These are phyloP conservation scores for Tetrapisispora fleetii DNA, from an alignment of 805 yeast genomes.

Conservation along the genomic window DNA sequence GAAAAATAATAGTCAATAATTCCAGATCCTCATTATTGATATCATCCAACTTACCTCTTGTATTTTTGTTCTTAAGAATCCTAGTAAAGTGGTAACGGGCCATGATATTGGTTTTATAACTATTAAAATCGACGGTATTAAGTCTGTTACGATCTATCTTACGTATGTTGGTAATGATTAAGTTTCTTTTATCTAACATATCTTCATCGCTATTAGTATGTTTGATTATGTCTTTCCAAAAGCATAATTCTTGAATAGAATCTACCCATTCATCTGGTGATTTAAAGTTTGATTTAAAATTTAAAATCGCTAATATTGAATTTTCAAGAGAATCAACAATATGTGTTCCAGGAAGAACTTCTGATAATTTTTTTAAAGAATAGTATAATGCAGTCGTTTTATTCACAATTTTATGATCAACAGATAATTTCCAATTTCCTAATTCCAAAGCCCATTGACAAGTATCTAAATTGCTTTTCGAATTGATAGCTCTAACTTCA, in stretches of 20 bases:
- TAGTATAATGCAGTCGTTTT: conserved; percentile 44
- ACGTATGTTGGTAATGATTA: not conserved
- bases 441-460: conserved; percentile 72
- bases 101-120: conserved; percentile 9
- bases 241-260: conserved; percentile 10
- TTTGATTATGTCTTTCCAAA: conserved; percentile 5
- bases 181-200: not conserved
- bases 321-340: conserved; percentile 2
- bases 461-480: conserved; percentile 14
- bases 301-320: conserved; percentile 4
- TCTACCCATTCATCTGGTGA: conserved; percentile 14
- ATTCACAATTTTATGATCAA: conserved; percentile 28
- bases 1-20: conserved; percentile 4
- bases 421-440: conserved; percentile 66
- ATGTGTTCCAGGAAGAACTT: not conserved
- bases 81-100: conserved; percentile 11
- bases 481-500: conserved; percentile 15
- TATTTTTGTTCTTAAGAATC: not conserved
- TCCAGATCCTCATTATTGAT: not conserved
- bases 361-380: conserved; percentile 37
- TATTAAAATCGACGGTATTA: conserved; percentile 5
- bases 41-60: not conserved
- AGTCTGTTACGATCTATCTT: conserved; percentile 4
- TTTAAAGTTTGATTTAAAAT: conserved; percentile 6
- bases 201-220: not conserved